Evolutionary conservation across 805 yeast genomes (phyloP).

Genomic region (Candida railenensis): DNA sequence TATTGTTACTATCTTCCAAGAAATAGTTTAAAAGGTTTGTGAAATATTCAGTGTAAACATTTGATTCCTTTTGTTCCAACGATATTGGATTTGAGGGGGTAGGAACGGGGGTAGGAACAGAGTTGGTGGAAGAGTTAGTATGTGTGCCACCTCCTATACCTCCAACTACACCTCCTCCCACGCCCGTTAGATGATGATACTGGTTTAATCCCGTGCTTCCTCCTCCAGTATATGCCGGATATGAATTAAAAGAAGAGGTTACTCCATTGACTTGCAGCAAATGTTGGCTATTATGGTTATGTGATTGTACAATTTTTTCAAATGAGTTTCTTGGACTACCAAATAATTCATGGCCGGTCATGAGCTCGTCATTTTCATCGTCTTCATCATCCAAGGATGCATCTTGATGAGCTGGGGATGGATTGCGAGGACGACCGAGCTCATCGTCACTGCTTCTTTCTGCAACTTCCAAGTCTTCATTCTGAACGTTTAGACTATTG

Average conservation of each 20-base stretch:
- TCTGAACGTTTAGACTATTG: conserved; percentile 29
- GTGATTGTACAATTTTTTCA: conserved; percentile 27
- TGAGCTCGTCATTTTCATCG: conserved; percentile 29
- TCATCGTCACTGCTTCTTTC: conserved; percentile 31
- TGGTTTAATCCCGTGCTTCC: background rate
- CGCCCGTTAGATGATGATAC: conserved; percentile 2
- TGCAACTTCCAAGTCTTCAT: conserved; percentile 36
- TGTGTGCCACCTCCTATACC: conserved; percentile 3
- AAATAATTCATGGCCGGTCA: conserved; percentile 39
- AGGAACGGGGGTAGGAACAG: background rate
- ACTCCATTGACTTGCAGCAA: conserved; percentile 3
- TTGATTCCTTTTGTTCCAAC: conserved; percentile 19
- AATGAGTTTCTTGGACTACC: conserved; percentile 40
- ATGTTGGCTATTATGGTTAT: conserved; percentile 7
- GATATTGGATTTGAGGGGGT: conserved; percentile 7
- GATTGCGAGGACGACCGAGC: conserved; percentile 2
- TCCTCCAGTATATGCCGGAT: background rate
- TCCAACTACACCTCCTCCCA: background rate
- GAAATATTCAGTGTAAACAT: conserved; percentile 37
- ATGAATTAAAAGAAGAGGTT: conserved; percentile 1
- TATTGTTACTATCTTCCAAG: conserved; percentile 41
- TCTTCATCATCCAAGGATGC: conserved; percentile 7
- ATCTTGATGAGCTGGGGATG: conserved; percentile 3
- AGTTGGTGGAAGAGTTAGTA: conserved; percentile 4
- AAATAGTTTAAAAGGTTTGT: conserved; percentile 50